phyloP scores from a whole-genome alignment of 192 early-diverging fungal genomes.

The Gonapodya sp. region DNA sequence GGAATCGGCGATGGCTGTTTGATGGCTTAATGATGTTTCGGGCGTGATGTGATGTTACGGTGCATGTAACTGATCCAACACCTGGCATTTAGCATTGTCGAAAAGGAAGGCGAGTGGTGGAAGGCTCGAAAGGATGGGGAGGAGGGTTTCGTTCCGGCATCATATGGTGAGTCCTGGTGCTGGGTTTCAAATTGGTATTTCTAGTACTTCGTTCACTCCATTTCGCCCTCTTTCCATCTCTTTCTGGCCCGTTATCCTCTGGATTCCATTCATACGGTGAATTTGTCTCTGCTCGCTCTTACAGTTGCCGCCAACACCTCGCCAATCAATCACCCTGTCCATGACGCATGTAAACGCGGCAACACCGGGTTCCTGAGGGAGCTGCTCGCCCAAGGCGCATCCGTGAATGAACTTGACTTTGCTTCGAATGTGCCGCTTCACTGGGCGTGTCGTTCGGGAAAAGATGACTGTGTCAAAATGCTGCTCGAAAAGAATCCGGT shows the following conservation, averaged over 20 bases:
- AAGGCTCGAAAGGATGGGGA: conserved; percentile 2
- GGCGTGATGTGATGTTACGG: not conserved
- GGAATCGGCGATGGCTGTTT: too few relatives aligned
- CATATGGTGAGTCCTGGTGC: conserved; percentile 12
- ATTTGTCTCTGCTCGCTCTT: not conserved
- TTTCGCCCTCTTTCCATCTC: not conserved
- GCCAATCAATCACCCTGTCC: conserved; percentile 14
- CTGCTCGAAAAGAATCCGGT: conserved; percentile 13
- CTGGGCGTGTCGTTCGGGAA: conserved; percentile 11
- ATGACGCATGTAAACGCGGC: conserved; percentile 15
- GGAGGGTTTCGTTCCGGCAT: conserved; percentile 12
- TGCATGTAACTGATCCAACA: not conserved
- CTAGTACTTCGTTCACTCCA: too few relatives aligned
- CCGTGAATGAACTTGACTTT: conserved; percentile 15
- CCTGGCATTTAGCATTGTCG: not conserved
- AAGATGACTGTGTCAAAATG: conserved; percentile 10
- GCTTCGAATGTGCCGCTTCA: conserved; percentile 12
- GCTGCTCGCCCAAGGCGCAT: conserved; percentile 11
- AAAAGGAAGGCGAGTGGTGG: conserved; percentile 14
- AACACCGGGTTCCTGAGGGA: conserved; percentile 12
- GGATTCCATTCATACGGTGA: not conserved
- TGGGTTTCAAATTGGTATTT: too few relatives aligned
- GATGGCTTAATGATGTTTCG: too few relatives aligned
- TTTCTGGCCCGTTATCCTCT: not conserved
- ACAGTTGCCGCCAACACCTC: conserved; percentile 13